Evolutionary conservation across 2,329 filamentous ascomycete genomes (phyloP).

Genomic region (Epichloe amarillans): DNA sequence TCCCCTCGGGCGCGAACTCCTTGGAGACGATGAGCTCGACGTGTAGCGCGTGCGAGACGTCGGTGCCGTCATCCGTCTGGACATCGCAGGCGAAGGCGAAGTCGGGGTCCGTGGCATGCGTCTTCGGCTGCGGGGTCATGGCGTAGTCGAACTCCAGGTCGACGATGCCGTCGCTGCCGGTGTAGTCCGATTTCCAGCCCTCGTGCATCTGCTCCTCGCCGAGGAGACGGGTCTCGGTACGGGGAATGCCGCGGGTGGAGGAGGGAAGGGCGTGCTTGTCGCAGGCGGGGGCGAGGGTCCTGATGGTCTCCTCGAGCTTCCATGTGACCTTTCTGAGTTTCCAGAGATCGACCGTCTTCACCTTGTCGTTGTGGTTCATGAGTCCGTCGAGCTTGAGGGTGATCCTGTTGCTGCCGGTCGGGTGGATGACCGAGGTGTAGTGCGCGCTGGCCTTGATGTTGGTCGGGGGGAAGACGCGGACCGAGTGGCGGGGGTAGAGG

Average conservation of each 20-base stretch:
- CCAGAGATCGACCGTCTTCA: conserved; percentile 68
- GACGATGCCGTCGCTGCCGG: conserved; percentile 42
- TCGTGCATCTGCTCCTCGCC: conserved; percentile 69
- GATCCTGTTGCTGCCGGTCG: conserved; percentile 69
- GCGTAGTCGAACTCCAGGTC: conserved; percentile 38
- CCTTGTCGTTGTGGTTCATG: conserved; percentile 52
- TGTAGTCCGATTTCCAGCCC: conserved; percentile 74
- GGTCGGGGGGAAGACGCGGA: conserved; percentile 86
- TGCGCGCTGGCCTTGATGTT: conserved; percentile 80
- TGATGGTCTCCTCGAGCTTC: conserved; percentile 81
- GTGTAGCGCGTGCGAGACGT: conserved; percentile 72
- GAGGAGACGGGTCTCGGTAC: conserved; percentile 64
- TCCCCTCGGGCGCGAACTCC: conserved; percentile 66
- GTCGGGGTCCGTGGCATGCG: conserved; percentile 35
- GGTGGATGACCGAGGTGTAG: conserved; percentile 72
- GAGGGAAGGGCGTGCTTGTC: conserved; percentile 48
- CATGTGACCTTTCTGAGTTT: conserved; percentile 82
- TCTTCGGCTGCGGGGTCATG: conserved; percentile 31
- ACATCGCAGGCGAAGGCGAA: conserved; percentile 68
- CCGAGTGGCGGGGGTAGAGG: conserved; percentile 71
- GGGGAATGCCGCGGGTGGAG: conserved; percentile 51
- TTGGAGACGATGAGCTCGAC: conserved; percentile 91
- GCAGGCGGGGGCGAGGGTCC: conserved; percentile 69
- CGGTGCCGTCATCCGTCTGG: conserved; percentile 59
- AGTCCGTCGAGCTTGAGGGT: conserved; percentile 78